phyloP scores from a whole-genome alignment of 2,329 filamentous ascomycete species.

The Pseudocercospora pini-densiflorae region DNA sequence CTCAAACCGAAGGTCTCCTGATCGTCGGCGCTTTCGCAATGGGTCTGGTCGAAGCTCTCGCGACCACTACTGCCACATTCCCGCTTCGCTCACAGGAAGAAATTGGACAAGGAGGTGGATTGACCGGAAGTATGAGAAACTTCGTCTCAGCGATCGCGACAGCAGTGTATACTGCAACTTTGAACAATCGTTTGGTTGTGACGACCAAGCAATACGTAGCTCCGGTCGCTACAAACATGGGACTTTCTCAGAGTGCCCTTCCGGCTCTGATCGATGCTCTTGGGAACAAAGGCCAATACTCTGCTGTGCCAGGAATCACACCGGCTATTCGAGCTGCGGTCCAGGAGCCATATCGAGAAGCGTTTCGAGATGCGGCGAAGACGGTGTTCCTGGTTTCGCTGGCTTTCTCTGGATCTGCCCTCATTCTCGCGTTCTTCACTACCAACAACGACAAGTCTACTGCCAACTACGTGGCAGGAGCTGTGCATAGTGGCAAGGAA shows the following conservation, averaged over 20 bases:
- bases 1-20: slow-evolving; percentile 26
- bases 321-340: slow-evolving; percentile 26
- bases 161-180: slow-evolving; percentile 29
- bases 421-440: slow-evolving; percentile 31
- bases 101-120: slow-evolving; percentile 30
- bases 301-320: slow-evolving; percentile 27
- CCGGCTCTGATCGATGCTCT: slow-evolving; percentile 20
- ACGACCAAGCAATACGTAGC: slow-evolving; percentile 25
- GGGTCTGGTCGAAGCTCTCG: slow-evolving; percentile 29
- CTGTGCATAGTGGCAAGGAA: not conserved
- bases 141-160: slow-evolving; percentile 30
- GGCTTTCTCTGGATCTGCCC: slow-evolving; percentile 30
- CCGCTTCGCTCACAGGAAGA: slow-evolving; percentile 33
- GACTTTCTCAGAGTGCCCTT: slow-evolving; percentile 26
- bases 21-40: slow-evolving; percentile 28
- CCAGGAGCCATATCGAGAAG: slow-evolving; percentile 27
- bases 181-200: slow-evolving; percentile 27
- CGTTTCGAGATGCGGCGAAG: slow-evolving; percentile 23
- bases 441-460: slow-evolving; percentile 31
- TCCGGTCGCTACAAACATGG: slow-evolving; percentile 22
- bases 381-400: slow-evolving; percentile 30
- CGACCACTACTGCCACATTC: slow-evolving; percentile 31
- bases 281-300: slow-evolving; percentile 20
- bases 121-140: slow-evolving; percentile 27
- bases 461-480: slow-evolving; percentile 22